phyloP scores from a whole-genome alignment of 768 basidiomycete species.

The Melanogaster broomeanus region DNA sequence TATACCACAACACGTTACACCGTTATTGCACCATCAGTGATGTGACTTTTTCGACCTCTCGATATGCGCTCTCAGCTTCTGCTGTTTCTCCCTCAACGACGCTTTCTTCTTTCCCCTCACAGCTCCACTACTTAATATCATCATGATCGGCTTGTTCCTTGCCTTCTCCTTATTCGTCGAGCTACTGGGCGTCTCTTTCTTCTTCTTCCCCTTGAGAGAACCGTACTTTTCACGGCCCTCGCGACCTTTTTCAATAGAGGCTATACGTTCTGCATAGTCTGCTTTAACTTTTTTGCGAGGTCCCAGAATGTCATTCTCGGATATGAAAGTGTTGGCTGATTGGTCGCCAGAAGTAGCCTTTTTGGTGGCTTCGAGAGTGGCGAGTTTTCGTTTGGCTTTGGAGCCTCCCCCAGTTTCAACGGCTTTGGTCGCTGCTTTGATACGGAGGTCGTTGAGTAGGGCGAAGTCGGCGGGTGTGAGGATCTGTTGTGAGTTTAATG shows the following conservation, averaged over 20 bases:
- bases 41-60: constrained; percentile 60
- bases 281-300: constrained; percentile 92
- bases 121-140: constrained; percentile 76
- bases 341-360: constrained; percentile 51
- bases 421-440: constrained; percentile 72
- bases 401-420: constrained; percentile 71
- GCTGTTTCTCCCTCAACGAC: constrained; percentile 80
- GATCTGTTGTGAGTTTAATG: constrained; percentile 54
- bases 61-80: constrained; percentile 74
- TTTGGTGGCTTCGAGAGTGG: constrained; percentile 71
- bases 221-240: constrained; percentile 96
- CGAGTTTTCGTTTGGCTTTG: constrained; percentile 87
- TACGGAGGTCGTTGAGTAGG: constrained; percentile 82
- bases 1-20: not conserved
- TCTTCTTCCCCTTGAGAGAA: constrained; percentile 89
- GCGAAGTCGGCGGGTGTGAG: constrained; percentile 97
- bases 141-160: constrained; percentile 95
- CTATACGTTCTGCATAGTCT: constrained; percentile 92
- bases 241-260: constrained; percentile 86
- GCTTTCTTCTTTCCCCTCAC: constrained; percentile 86
- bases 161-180: constrained; percentile 92
- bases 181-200: constrained; percentile 77
- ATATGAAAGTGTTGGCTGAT: constrained; percentile 59
- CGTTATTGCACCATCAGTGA: constrained; percentile 19
- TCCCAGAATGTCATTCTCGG: constrained; percentile 90